A percentile compares a stretch with the other conserved stretches of the same genome.
These are phyloP conservation scores for Suhomyces canberraensis DNA, from an alignment of 805 yeast species.

Conservation along the genomic window DNA sequence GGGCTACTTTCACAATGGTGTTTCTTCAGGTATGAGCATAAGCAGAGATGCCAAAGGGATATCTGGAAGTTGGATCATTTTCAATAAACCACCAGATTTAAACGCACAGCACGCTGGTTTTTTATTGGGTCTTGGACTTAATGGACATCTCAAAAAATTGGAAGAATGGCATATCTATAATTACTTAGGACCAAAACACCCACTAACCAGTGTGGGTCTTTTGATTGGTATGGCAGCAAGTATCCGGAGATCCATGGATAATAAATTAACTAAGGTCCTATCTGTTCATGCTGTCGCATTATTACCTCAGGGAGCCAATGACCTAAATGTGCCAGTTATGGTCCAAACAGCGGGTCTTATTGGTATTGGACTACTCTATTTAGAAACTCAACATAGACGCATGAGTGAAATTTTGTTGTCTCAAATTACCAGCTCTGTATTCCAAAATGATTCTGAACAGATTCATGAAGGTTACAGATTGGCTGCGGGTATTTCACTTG, in stretches of 20 bases:
- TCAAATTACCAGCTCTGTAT: constrained; percentile 58
- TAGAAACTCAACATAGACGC: constrained; percentile 74
- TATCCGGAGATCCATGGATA: constrained; percentile 75
- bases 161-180: constrained; percentile 98
- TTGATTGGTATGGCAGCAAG: constrained; percentile 93
- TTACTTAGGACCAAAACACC: constrained; percentile 85
- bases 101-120: constrained; percentile 93
- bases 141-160: constrained; percentile 76
- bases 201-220: constrained; percentile 80
- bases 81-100: constrained; percentile 68
- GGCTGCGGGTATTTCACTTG: constrained; percentile 86
- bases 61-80: constrained; percentile 88
- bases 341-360: constrained; percentile 91
- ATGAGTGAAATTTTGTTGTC: constrained; percentile 77
- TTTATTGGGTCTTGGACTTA: constrained; percentile 84
- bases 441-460: constrained; percentile 51
- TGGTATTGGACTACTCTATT: constrained; percentile 83
- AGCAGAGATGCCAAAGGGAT: constrained; percentile 66
- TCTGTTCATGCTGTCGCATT: constrained; percentile 92
- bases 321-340: constrained; percentile 73
- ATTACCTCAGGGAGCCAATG: constrained; percentile 87
- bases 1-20: constrained; percentile 94
- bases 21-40: constrained; percentile 77
- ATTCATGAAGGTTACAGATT: constrained; percentile 78
- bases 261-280: constrained; percentile 81